These are phyloP conservation scores for Colletotrichum trifolii DNA, from an alignment of 2,329 filamentous ascomycete species.

Conservation along the genomic window DNA sequence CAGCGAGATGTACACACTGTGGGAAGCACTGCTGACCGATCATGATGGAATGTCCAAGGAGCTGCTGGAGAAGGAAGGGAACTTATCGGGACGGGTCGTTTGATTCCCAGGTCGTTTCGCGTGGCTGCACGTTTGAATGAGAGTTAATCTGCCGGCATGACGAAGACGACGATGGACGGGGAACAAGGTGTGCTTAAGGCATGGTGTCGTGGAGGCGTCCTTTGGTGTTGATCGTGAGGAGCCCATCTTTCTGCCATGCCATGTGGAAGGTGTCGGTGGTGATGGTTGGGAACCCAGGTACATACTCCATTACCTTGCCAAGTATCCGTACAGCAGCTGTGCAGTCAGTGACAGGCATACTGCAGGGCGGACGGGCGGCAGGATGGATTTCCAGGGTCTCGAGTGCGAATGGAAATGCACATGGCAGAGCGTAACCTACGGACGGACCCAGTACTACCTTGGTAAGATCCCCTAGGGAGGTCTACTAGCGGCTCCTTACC, in stretches of 20 bases:
- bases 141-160: slow-evolving; percentile 29
- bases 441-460: too few species aligned
- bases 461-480: too few species aligned
- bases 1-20: background rate
- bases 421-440: background rate
- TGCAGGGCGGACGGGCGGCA: too few species aligned
- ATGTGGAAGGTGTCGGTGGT: background rate
- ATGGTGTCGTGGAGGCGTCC: slow-evolving; percentile 8
- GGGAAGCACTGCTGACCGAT: slow-evolving; percentile 13
- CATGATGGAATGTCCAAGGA: background rate
- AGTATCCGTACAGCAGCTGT: too few species aligned
- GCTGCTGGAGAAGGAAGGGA: slow-evolving; percentile 7
- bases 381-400: slow-evolving; percentile 24
- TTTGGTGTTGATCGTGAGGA: background rate
- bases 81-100: slow-evolving; percentile 13
- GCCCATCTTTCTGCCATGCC: too few species aligned
- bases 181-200: slow-evolving; percentile 17
- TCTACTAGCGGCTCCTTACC: too few species aligned
- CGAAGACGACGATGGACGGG: slow-evolving; percentile 4
- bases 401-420: slow-evolving; percentile 16
- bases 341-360: too few species aligned
- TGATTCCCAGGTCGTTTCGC: slow-evolving; percentile 25
- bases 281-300: slow-evolving; percentile 8
- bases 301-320: background rate
- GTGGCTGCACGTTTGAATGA: background rate